A percentile compares a stretch with the other conserved stretches of the same genome.
Evolutionary conservation across 768 basidiomycete genomes (phyloP).

Genomic region (Phallus indusiatus): DNA sequence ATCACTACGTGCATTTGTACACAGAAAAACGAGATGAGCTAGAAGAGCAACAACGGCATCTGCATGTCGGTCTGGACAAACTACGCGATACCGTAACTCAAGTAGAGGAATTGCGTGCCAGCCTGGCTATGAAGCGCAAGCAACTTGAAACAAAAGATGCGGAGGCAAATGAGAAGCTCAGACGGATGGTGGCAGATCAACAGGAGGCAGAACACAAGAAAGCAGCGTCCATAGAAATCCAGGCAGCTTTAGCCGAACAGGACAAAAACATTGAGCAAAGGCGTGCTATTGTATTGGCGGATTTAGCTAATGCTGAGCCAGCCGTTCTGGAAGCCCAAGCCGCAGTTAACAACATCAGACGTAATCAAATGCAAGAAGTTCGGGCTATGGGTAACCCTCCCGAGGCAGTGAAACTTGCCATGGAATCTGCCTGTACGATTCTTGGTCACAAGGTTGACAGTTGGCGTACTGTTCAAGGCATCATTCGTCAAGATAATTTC

Average conservation of each 20-base stretch:
- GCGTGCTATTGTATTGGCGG: conserved; percentile 80
- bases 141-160: conserved; percentile 90
- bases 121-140: conserved; percentile 85
- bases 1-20: conserved; percentile 92
- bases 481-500: conserved; percentile 95
- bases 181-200: conserved; percentile 97
- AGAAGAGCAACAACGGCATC: conserved; percentile 96
- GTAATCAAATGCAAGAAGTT: conserved; percentile 93
- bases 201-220: conserved; percentile 99
- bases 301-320: conserved; percentile 95
- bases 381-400: conserved; percentile 98
- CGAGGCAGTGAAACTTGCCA: conserved; percentile 92
- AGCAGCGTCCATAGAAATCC: conserved; percentile 89
- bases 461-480: conserved; percentile 92
- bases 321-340: conserved; percentile 91
- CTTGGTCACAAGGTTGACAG: conserved; percentile 95
- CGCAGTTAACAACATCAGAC: conserved; percentile 96
- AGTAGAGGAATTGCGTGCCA: conserved; percentile 92
- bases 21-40: conserved; percentile 95
- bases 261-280: conserved; percentile 85
- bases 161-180: conserved; percentile 94
- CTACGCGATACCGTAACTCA: conserved; percentile 91
- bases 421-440: conserved; percentile 96
- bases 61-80: conserved; percentile 97
- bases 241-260: conserved; percentile 86